Evolutionary conservation across 2,329 filamentous ascomycete genomes (phyloP), one percentile per base, ranked within the genome.

Genomic region (Aphanocladium album): DNA sequence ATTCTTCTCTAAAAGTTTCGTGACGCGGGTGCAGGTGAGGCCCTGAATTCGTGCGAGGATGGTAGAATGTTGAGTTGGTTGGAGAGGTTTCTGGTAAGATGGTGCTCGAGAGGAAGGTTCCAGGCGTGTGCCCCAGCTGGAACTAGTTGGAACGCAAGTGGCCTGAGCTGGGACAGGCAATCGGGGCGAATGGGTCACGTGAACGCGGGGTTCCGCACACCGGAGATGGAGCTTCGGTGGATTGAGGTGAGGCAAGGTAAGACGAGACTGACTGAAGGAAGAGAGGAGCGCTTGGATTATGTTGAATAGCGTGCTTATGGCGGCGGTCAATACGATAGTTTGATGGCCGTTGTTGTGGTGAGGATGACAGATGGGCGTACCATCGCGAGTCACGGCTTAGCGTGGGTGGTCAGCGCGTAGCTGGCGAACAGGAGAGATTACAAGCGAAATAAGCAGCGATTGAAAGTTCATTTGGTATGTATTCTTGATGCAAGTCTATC

Each of bases 161-260:
- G 49, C 33, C 47, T 52, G 47, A 45, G 46, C 17, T 12, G 14
- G 25, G 27, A 37, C 37, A 35, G 23, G 33, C 57, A 52, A 45
- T 46, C 23, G n/a, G 57, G 30, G 35, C 30, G 5, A 37, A 17
- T 16, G 33, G 62, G 66, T 74, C 72, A 74, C 72, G 72, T 74
- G 72, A 66, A 60, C 63, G 70, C 67, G 69, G 71, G 71, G 71
- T 67, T 69, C 21, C 39, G 57, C 11, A 39, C 39, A 21, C 5
- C 47, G 39, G 39, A 52, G 47, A 23, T 47, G 43, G 17, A 35
- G 30, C 21, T 45, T n/a, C 19, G 9, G 30, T 33, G 23, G 21
- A 30, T 25, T 2, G 49, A 47, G 25, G n/a, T 46, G 39, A 35
- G 19, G 33, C 7, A 25, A 35, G 7, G n/a, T 21, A 21, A 52